Conservation (phyloP, 495 filamentous ascomycete genomes). For the Aspergillus hancockii region DNA sequence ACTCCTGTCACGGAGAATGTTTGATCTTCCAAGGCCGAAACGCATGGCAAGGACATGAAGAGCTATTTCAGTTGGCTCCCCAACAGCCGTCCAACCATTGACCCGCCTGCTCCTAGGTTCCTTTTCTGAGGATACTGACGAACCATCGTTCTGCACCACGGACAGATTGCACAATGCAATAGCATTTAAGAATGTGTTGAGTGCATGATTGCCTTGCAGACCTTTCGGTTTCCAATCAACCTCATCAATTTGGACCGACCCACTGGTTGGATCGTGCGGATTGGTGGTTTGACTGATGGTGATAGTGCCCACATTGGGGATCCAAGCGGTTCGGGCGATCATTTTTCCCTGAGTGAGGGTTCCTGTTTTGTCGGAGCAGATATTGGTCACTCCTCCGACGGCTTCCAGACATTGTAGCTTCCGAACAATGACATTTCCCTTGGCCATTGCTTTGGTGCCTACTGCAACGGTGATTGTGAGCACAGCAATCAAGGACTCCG, state of each 20-base stretch:
- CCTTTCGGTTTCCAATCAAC: slow-evolving; percentile 28
- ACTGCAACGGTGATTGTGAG: slow-evolving; percentile 74
- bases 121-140: slow-evolving; percentile 32
- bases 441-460: slow-evolving; percentile 73
- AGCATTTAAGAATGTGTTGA: slow-evolving; percentile 66
- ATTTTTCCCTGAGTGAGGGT: slow-evolving; percentile 78
- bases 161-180: slow-evolving; percentile 81
- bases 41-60: slow-evolving; percentile 76
- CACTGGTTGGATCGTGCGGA: slow-evolving; percentile 66
- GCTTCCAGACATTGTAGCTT: slow-evolving; percentile 79
- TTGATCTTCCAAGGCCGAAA: slow-evolving; percentile 63
- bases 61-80: slow-evolving; percentile 84
- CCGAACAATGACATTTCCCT: slow-evolving; percentile 76
- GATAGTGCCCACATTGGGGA: slow-evolving; percentile 62
- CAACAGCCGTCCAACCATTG: slow-evolving; percentile 66
- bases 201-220: slow-evolving; percentile 33
- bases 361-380: slow-evolving; percentile 87
- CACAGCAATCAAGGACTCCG: slow-evolving; percentile 71
- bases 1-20: slow-evolving; percentile 48
- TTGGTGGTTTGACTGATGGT: slow-evolving; percentile 55
- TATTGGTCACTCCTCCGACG: slow-evolving; percentile 82
- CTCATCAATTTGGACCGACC: slow-evolving; percentile 48
- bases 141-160: slow-evolving; percentile 58
- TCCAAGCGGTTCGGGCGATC: slow-evolving; percentile 78
- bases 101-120: slow-evolving; percentile 16